These are phyloP conservation scores for Selenicereus undatus DNA, from an alignment of 148 eudicot species.

Conservation along the genomic window DNA sequence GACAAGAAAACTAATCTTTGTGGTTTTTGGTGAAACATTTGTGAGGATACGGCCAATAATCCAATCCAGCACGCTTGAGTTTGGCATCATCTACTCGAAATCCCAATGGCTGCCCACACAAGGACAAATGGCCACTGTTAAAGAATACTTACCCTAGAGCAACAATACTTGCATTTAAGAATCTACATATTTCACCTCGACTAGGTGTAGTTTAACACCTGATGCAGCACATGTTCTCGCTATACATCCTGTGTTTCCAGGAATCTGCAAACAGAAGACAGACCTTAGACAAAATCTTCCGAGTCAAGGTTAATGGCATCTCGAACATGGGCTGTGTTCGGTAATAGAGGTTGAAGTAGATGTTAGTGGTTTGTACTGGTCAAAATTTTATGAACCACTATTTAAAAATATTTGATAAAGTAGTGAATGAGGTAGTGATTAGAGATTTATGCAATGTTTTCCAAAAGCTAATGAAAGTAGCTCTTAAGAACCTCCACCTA, in stretches of 20 bases:
- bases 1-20: neutral
- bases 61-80: conserved; percentile 95
- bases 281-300: conserved; percentile 23
- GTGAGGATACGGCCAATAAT: conserved; percentile 98
- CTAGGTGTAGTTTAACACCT: conserved; percentile 84
- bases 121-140: neutral
- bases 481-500: too few relatives aligned
- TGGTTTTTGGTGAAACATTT: neutral
- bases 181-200: conserved; percentile 49
- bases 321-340: neutral
- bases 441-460: too few relatives aligned
- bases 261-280: conserved; percentile 61
- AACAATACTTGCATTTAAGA: conserved; percentile 4
- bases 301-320: conserved; percentile 23
- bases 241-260: conserved; percentile 91
- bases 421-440: too few relatives aligned
- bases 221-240: conserved; percentile 99
- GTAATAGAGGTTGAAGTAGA: too few relatives aligned
- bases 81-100: conserved; percentile 77
- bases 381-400: too few relatives aligned
- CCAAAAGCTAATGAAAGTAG: too few relatives aligned
- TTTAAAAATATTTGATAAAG: too few relatives aligned
- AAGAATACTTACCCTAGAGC: neutral
- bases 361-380: too few relatives aligned
- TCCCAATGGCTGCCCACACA: conserved; percentile 72